Conservation (phyloP, 495 filamentous ascomycete genomes). For the Podospora anserina region DNA sequence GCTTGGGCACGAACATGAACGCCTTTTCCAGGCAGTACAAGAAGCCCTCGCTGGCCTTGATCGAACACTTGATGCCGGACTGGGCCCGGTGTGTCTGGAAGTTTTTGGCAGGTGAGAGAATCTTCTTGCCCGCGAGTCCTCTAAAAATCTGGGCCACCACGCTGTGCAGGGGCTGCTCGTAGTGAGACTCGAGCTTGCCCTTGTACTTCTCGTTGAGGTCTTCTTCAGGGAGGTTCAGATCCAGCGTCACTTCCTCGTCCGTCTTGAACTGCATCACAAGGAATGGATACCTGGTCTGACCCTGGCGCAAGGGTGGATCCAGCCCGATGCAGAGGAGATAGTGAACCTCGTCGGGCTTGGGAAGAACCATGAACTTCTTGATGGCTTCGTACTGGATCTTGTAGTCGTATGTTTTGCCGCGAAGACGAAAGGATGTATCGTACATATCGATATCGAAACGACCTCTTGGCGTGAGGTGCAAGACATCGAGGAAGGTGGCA, state of each 20-base stretch:
- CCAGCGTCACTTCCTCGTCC: conserved; percentile 94
- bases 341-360: conserved; percentile 95
- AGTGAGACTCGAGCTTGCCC: conserved; percentile 78
- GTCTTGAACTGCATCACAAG: conserved; percentile 99
- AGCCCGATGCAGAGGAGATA: conserved; percentile 92
- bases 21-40: conserved; percentile 97
- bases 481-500: conserved; percentile 93
- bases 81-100: conserved; percentile 90
- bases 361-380: conserved; percentile 98
- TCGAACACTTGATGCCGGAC: conserved; percentile 96
- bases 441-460: conserved; percentile 99
- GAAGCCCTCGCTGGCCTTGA: conserved; percentile 97
- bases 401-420: conserved; percentile 99
- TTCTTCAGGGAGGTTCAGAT: conserved; percentile 94
- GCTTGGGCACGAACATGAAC: conserved; percentile 98
- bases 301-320: conserved; percentile 93
- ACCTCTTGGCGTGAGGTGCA: conserved; percentile 97
- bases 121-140: conserved; percentile 88
- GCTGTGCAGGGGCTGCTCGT: conserved; percentile 85
- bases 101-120: conserved; percentile 88
- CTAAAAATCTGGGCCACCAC: conserved; percentile 94
- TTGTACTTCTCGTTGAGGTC: conserved; percentile 80
- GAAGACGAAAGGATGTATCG: conserved; percentile 93
- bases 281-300: conserved; percentile 97
- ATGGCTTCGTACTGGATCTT: conserved; percentile 97